phyloP scores from a whole-genome alignment of 495 filamentous ascomycete species.

The Staphylotrichum longicolle region DNA sequence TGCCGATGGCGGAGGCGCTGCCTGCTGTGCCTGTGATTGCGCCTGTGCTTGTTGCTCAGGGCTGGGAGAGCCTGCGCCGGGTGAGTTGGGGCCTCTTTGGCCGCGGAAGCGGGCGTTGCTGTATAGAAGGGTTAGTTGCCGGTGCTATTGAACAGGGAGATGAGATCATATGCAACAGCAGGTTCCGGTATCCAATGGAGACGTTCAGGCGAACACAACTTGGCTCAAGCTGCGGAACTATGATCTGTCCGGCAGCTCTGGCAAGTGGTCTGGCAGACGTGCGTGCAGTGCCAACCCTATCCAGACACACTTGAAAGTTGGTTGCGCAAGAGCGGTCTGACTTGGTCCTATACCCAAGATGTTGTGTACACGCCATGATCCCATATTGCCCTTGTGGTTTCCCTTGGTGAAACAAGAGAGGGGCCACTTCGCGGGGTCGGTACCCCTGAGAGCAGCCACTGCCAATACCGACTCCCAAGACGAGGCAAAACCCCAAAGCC shows the following conservation, averaged over 20 bases:
- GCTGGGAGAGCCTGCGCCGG: slow-evolving; percentile 21
- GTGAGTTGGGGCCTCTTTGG: slow-evolving; percentile 34
- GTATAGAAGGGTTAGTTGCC: slow-evolving; percentile 4
- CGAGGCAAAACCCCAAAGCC: neutral
- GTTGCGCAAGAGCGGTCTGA: neutral
- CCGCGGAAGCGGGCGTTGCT: slow-evolving; percentile 39
- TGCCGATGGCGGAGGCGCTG: slow-evolving; percentile 1
- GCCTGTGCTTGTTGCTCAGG: slow-evolving; percentile 21
- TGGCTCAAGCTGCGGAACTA: neutral
- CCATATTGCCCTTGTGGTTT: neutral
- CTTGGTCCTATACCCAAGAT: too few species aligned
- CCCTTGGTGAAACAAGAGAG: neutral
- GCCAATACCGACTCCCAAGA: neutral
- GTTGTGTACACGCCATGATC: too few species aligned
- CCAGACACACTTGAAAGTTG: slow-evolving; percentile 5
- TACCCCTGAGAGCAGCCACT: neutral
- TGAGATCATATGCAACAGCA: neutral
- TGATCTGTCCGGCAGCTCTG: too few species aligned
- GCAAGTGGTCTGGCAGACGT: neutral
- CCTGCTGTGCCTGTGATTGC: slow-evolving; percentile 8
- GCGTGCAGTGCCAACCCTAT: neutral
- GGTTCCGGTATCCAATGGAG: neutral
- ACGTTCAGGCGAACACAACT: neutral
- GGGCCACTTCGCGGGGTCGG: neutral
- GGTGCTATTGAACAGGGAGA: neutral